Conservation (phyloP, 345 rosid genomes). For the Salix brachista region DNA sequence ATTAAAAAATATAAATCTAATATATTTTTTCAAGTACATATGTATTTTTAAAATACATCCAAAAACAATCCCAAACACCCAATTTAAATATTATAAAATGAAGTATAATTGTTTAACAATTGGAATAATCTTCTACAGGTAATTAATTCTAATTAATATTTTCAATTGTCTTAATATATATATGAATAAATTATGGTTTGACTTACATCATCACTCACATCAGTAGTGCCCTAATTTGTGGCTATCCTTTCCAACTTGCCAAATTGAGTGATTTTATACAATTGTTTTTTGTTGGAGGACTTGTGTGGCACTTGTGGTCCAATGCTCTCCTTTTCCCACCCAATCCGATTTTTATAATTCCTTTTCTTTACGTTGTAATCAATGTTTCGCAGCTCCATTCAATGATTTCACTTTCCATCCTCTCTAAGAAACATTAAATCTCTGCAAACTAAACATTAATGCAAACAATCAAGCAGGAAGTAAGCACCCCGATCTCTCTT, state of each 20-base stretch:
- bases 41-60: too few relatives aligned
- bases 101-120: too few relatives aligned
- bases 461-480: background rate
- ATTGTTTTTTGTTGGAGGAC: background rate
- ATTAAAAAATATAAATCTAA: too few relatives aligned
- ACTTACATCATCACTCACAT: slow-evolving; percentile 2
- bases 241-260: slow-evolving; percentile 1
- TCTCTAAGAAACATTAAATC: background rate
- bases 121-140: too few relatives aligned
- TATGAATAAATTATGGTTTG: background rate
- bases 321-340: background rate
- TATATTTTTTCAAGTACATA: too few relatives aligned
- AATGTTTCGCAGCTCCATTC: background rate
- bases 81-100: too few relatives aligned
- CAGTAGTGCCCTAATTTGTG: background rate
- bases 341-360: background rate
- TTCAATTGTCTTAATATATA: background rate
- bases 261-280: background rate
- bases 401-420: background rate
- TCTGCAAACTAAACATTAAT: background rate
- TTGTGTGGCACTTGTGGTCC: slow-evolving; percentile 3
- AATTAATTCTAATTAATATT: background rate
- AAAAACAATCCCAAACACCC: too few relatives aligned
- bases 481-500: background rate
- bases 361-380: background rate